Percentiles rank a stretch among this genome's conserved stretches.
Evolutionary conservation across 208 protist species (phyloP).

Genomic region (Leishmania amazonensis): DNA sequence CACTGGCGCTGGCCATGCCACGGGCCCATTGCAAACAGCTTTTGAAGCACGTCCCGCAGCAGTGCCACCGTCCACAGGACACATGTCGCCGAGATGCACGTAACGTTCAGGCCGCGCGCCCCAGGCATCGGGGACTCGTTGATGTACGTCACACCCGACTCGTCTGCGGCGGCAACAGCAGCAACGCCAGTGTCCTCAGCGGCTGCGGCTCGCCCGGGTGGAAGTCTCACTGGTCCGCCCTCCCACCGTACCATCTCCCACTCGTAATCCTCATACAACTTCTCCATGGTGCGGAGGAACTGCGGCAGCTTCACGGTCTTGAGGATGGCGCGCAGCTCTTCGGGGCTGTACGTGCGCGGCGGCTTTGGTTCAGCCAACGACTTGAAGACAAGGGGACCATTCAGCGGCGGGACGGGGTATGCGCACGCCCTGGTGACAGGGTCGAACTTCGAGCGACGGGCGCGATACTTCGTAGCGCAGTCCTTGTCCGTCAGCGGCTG

Average conservation of each 20-base stretch:
- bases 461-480: conserved; percentile 27
- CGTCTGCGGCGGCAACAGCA: not conserved
- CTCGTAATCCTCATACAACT: conserved; percentile 8
- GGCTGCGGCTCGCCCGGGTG: not conserved
- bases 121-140: not conserved
- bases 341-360: conserved; percentile 20
- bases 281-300: conserved; percentile 32
- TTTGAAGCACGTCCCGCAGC: conserved; percentile 29
- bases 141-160: not conserved
- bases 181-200: not conserved
- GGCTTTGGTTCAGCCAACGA: conserved; percentile 21
- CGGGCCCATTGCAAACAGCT: not conserved
- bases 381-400: conserved; percentile 21
- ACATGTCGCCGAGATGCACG: conserved; percentile 9
- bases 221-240: too few species aligned
- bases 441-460: conserved; percentile 25
- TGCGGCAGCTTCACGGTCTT: conserved; percentile 18
- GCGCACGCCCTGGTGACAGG: conserved; percentile 9
- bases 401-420: conserved; percentile 16
- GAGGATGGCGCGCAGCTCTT: conserved; percentile 16
- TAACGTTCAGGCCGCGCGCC: conserved; percentile 10
- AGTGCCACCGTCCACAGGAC: conserved; percentile 24
- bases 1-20: conserved; percentile 15
- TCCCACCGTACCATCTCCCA: not conserved
- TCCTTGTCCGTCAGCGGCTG: conserved; percentile 23